phyloP scores from a whole-genome alignment of 768 basidiomycete genomes.

The Suillus decipiens region DNA sequence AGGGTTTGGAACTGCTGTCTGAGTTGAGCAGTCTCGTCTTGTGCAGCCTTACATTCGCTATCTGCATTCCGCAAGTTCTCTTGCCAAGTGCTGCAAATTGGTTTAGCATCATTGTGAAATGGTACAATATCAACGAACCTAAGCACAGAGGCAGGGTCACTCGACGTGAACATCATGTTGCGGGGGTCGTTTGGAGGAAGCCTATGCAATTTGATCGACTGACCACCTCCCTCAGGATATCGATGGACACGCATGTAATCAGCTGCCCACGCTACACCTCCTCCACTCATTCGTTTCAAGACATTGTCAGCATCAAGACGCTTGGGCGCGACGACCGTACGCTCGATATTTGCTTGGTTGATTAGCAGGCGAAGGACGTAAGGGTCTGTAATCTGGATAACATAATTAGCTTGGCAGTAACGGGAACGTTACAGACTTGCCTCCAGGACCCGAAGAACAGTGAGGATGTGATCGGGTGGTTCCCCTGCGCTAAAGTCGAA shows the following conservation, averaged over 20 bases:
- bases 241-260: constrained; percentile 66
- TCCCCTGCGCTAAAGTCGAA: constrained; percentile 84
- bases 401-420: constrained; percentile 2
- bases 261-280: constrained; percentile 63
- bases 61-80: constrained; percentile 42
- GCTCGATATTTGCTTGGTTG: constrained; percentile 73
- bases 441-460: constrained; percentile 79
- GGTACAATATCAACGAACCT: constrained; percentile 36
- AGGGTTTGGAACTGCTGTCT: constrained; percentile 32
- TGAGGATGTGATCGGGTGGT: constrained; percentile 59
- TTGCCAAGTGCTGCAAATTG: constrained; percentile 45
- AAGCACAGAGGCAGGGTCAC: constrained; percentile 50
- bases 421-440: constrained; percentile 42
- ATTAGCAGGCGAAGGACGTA: constrained; percentile 82
- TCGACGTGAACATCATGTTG: constrained; percentile 54
- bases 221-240: constrained; percentile 69
- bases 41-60: constrained; percentile 34
- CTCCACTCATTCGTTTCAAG: constrained; percentile 42
- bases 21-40: constrained; percentile 28
- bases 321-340: constrained; percentile 59
- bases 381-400: constrained; percentile 66
- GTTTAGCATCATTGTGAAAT: background rate
- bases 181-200: constrained; percentile 36
- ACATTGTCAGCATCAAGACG: constrained; percentile 66
- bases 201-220: constrained; percentile 42